Percentiles rank a stretch among this genome's conserved stretches.
These are phyloP conservation scores for Kondoa malvinella DNA, from an alignment of 768 basidiomycete genomes.

Conservation along the genomic window DNA sequence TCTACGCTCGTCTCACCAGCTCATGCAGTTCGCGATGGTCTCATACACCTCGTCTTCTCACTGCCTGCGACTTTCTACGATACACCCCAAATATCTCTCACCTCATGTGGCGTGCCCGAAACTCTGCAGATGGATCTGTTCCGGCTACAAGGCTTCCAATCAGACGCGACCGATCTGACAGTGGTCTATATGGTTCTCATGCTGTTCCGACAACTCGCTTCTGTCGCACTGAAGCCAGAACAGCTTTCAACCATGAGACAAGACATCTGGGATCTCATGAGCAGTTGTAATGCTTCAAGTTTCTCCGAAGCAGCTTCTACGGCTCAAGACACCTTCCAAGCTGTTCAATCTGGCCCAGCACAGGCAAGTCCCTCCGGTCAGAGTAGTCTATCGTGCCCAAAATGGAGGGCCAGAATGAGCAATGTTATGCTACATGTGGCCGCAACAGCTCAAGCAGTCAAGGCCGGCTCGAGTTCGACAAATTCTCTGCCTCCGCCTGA, in stretches of 20 bases:
- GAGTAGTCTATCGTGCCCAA: background rate
- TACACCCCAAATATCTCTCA: constrained; percentile 20
- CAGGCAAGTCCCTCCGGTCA: too few species aligned
- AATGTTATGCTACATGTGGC: background rate
- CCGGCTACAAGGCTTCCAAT: constrained; percentile 48
- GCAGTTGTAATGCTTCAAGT: background rate
- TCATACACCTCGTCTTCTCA: constrained; percentile 32
- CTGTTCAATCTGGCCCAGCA: too few species aligned
- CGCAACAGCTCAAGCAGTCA: background rate
- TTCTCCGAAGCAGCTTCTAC: too few species aligned
- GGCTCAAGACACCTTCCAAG: too few species aligned
- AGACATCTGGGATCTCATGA: background rate
- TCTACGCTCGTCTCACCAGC: constrained; percentile 18
- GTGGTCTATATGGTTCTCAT: constrained; percentile 64
- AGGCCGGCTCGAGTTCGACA: background rate
- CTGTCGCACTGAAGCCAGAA: constrained; percentile 15
- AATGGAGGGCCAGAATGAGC: background rate
- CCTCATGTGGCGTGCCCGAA: constrained; percentile 43
- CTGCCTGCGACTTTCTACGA: constrained; percentile 27
- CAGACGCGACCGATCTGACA: constrained; percentile 57
- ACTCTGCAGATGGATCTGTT: constrained; percentile 62
- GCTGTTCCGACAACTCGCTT: constrained; percentile 57
- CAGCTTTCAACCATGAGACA: background rate
- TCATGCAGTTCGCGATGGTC: constrained; percentile 2
- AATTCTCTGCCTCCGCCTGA: background rate